phyloP scores from a whole-genome alignment of 805 yeast species.

The Sugiyamaella smithiae region DNA sequence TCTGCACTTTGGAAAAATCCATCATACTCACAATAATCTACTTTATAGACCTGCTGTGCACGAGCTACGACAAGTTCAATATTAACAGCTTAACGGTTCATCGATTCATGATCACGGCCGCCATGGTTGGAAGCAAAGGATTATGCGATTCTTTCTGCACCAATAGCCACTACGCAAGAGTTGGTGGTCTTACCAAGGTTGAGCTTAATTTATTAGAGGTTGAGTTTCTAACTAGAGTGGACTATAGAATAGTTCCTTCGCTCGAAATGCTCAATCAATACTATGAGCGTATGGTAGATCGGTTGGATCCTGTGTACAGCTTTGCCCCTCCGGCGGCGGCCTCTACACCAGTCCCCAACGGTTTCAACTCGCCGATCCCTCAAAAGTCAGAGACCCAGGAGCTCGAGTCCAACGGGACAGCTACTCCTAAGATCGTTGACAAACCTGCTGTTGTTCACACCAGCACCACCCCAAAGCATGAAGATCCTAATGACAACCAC shows the following conservation, averaged over 20 bases:
- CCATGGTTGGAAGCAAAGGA: constrained; percentile 86
- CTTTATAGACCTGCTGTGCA: constrained; percentile 80
- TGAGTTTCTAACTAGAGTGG: constrained; percentile 77
- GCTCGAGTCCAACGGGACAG: background rate
- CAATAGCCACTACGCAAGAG: constrained; percentile 89
- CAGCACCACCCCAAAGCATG: background rate
- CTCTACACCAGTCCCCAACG: background rate
- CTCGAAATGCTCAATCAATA: constrained; percentile 33
- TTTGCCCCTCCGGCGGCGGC: constrained; percentile 15
- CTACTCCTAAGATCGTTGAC: background rate
- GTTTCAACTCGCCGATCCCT: background rate
- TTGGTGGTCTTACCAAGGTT: constrained; percentile 84
- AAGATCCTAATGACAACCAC: background rate
- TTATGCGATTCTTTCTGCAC: constrained; percentile 93
- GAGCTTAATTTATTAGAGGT: constrained; percentile 85
- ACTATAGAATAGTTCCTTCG: constrained; percentile 69
- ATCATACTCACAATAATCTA: constrained; percentile 80
- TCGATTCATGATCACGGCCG: constrained; percentile 83
- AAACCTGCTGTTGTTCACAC: background rate
- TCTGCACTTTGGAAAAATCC: constrained; percentile 81
- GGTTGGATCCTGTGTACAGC: constrained; percentile 26
- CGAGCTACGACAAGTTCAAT: constrained; percentile 74
- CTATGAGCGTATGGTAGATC: constrained; percentile 33
- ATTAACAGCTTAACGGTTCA: constrained; percentile 91
- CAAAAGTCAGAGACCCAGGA: background rate